Evolutionary conservation across 1,284 basidiomycete species (phyloP).

Genomic region (Hymenochaete sp.): DNA sequence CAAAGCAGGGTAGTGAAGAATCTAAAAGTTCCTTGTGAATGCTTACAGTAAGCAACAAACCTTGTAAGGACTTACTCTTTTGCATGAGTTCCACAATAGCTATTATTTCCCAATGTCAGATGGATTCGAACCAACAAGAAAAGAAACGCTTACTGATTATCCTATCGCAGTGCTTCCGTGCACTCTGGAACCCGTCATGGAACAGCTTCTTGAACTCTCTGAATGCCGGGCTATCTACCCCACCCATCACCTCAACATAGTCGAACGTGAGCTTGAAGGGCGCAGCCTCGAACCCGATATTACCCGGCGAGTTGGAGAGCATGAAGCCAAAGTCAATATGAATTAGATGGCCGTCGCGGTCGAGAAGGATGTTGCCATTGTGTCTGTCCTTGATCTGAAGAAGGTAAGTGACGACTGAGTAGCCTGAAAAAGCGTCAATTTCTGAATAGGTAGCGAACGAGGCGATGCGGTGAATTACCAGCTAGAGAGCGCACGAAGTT

Average conservation of each 20-base stretch:
- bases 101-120: slow-evolving; percentile 24
- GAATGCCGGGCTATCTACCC: slow-evolving; percentile 71
- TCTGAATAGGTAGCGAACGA: neutral
- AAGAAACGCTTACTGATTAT: slow-evolving; percentile 71
- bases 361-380: slow-evolving; percentile 96
- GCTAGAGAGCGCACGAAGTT: slow-evolving; percentile 95
- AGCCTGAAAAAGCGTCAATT: slow-evolving; percentile 54
- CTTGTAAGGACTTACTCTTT: slow-evolving; percentile 48
- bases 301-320: slow-evolving; percentile 93
- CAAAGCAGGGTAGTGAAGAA: slow-evolving; percentile 89
- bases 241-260: slow-evolving; percentile 95
- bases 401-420: slow-evolving; percentile 91
- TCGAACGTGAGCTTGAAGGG: slow-evolving; percentile 95
- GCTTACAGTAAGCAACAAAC: no score
- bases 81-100: slow-evolving; percentile 96
- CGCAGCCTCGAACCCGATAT: slow-evolving; percentile 96
- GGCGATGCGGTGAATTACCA: slow-evolving; percentile 34
- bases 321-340: slow-evolving; percentile 99
- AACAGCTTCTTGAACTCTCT: slow-evolving; percentile 84
- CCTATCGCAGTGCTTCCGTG: slow-evolving; percentile 93
- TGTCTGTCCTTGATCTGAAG: slow-evolving; percentile 99
- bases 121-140: slow-evolving; percentile 9
- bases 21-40: slow-evolving; percentile 55
- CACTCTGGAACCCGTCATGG: slow-evolving; percentile 88
- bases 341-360: slow-evolving; percentile 88